phyloP scores from a whole-genome alignment of 2,329 filamentous ascomycete species.

The Calonectria fujianensis region DNA sequence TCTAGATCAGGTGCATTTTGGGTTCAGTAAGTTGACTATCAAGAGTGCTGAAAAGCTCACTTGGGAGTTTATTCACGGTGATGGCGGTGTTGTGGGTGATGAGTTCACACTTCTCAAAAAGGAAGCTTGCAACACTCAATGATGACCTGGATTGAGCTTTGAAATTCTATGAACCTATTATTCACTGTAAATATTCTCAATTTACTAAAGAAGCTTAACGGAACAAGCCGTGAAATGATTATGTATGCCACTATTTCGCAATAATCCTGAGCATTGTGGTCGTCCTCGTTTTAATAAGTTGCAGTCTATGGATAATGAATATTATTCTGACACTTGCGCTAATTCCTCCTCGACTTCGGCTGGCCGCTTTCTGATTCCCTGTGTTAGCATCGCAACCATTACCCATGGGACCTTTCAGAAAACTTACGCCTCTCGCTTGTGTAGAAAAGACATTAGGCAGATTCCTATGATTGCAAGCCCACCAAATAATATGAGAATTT shows the following conservation, averaged over 20 bases:
- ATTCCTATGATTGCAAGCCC: slow-evolving; percentile 12
- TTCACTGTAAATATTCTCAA: slow-evolving; percentile 14
- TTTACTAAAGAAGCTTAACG: background rate
- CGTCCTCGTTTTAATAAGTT: too few relatives aligned
- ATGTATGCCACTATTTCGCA: background rate
- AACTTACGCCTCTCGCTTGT: background rate
- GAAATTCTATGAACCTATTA: background rate
- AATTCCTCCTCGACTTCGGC: background rate
- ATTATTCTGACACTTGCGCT: background rate
- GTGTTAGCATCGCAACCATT: background rate
- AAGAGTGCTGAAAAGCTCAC: slow-evolving; percentile 62
- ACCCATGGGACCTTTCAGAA: background rate
- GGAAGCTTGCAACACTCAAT: slow-evolving; percentile 9
- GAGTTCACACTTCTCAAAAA: slow-evolving; percentile 52
- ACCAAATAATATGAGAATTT: background rate
- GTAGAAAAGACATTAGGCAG: slow-evolving; percentile 1
- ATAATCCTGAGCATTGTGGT: background rate
- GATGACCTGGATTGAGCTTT: background rate
- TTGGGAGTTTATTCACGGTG: slow-evolving; percentile 68
- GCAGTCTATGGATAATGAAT: background rate
- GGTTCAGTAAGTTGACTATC: slow-evolving; percentile 64
- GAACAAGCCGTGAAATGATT: background rate
- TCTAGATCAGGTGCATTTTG: slow-evolving; percentile 67
- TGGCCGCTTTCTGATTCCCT: background rate
- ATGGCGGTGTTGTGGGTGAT: slow-evolving; percentile 62